Evolutionary conservation across 495 filamentous ascomycete genomes (phyloP).

Genomic region (Aspergillus kassunensis): DNA sequence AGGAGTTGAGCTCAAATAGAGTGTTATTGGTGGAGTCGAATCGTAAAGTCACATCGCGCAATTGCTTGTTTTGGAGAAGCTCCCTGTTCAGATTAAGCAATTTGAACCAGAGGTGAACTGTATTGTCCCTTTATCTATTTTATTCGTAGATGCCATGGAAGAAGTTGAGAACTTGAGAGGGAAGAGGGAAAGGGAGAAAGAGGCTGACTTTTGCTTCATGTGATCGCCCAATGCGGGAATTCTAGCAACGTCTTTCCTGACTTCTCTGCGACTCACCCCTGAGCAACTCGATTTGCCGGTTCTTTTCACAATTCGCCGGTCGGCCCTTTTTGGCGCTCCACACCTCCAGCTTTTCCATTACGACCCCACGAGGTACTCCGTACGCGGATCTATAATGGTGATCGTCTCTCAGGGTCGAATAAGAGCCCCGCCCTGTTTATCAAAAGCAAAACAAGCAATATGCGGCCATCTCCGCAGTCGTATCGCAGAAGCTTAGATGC

Average conservation of each 20-base stretch:
- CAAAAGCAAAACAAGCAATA: constrained; percentile 6
- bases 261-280: background rate
- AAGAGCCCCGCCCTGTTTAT: constrained; percentile 1
- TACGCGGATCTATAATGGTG: constrained; percentile 2
- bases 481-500: background rate
- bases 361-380: background rate
- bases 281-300: background rate
- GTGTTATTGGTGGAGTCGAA: too few species aligned
- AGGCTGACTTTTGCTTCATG: too few species aligned
- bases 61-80: too few species aligned
- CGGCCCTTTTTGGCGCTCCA: constrained; percentile 1
- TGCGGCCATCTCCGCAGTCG: background rate
- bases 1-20: too few species aligned
- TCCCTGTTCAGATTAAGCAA: too few species aligned
- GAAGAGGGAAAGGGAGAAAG: too few species aligned
- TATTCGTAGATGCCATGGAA: too few species aligned
- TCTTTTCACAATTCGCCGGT: constrained; percentile 2
- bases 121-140: too few species aligned
- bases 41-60: too few species aligned
- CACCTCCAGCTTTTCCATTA: background rate
- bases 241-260: too few species aligned
- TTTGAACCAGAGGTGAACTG: too few species aligned
- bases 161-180: too few species aligned
- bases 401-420: background rate
- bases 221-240: background rate